Evolutionary conservation across 2,329 filamentous ascomycete genomes (phyloP).

Genomic region (Thelonectria rubi): DNA sequence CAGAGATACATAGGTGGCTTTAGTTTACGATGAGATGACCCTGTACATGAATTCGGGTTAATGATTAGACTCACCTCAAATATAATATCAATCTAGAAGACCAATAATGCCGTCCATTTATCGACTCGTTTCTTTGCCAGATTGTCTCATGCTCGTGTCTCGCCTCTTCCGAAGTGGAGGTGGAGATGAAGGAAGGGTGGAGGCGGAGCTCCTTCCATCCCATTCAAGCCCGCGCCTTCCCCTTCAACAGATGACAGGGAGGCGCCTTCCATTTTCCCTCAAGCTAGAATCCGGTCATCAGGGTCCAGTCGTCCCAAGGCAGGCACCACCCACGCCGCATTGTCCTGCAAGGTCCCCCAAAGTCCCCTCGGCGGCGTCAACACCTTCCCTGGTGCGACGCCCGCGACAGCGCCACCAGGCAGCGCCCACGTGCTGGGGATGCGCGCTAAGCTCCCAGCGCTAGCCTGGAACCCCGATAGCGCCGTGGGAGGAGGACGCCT

Average conservation of each 20-base stretch:
- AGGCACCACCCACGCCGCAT: background rate
- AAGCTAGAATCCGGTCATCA: too few species aligned
- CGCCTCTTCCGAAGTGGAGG: background rate
- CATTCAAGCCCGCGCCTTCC: background rate
- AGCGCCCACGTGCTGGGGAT: constrained; percentile 15
- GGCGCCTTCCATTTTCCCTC: too few species aligned
- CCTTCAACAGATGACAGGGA: background rate
- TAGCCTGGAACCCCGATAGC: constrained; percentile 13
- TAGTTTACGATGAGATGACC: background rate
- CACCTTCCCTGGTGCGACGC: background rate
- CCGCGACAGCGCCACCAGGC: constrained; percentile 12
- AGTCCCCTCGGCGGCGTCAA: background rate
- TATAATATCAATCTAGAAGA: too few species aligned
- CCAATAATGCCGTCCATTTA: too few species aligned
- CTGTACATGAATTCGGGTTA: background rate
- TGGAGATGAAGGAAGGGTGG: background rate
- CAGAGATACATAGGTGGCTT: background rate
- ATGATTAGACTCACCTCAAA: background rate
- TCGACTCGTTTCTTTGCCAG: background rate
- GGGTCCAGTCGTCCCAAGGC: background rate
- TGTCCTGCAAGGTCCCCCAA: background rate
- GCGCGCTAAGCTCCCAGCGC: constrained; percentile 7
- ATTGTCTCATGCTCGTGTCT: background rate
- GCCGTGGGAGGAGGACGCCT: constrained; percentile 14
- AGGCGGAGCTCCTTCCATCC: background rate